Conservation (phyloP, 768 basidiomycete species). For the Scleroderma bovista region DNA sequence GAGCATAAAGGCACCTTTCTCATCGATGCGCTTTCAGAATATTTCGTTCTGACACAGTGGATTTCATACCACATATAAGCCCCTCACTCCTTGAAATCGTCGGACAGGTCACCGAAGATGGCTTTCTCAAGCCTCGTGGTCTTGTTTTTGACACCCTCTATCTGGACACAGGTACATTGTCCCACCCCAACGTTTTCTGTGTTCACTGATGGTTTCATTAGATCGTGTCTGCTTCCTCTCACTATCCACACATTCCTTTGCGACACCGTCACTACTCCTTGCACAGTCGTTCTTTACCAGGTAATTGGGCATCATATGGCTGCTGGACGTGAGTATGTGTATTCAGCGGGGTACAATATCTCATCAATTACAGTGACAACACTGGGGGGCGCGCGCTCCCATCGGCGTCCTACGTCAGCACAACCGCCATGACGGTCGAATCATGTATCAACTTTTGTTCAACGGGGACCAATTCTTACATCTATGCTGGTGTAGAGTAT, state of each 20-base stretch:
- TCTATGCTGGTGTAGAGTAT: constrained; percentile 70
- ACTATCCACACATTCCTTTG: background rate
- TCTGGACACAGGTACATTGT: constrained; percentile 7
- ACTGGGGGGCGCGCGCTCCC: constrained; percentile 53
- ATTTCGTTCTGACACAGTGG: too few species aligned
- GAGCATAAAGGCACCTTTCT: too few species aligned
- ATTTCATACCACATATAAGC: too few species aligned
- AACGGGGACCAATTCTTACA: constrained; percentile 32
- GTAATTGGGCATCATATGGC: constrained; percentile 51
- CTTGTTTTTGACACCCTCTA: background rate
- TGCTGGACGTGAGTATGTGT: constrained; percentile 51
- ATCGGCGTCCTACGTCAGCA: constrained; percentile 39
- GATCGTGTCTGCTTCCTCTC: constrained; percentile 5
- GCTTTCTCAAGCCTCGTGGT: background rate
- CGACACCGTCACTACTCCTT: background rate
- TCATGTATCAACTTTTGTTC: constrained; percentile 41
- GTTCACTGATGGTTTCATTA: background rate
- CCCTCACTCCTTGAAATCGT: too few species aligned
- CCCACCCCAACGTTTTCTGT: background rate
- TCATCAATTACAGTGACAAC: constrained; percentile 42
- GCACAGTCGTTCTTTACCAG: constrained; percentile 36
- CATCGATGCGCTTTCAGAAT: too few species aligned
- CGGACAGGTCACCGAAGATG: constrained; percentile 4
- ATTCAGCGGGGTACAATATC: constrained; percentile 9
- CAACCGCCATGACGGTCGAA: constrained; percentile 58